Base-by-base conservation (phyloP, 2,329 filamentous ascomycete genomes). In the Epichloe festucae region DNA sequence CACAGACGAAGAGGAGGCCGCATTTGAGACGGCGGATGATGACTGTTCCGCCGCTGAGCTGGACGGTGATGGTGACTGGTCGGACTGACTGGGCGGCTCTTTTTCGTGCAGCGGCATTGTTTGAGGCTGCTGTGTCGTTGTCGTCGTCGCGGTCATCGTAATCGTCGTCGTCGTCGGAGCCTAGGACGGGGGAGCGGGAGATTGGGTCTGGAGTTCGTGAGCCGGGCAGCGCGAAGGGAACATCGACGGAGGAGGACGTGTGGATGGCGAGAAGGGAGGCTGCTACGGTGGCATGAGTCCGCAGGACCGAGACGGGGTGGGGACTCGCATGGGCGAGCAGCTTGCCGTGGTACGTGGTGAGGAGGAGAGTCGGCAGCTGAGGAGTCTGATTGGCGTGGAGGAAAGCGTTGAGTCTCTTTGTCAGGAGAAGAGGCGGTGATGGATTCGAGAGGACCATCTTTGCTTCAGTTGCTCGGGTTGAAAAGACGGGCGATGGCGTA, bases 281-380 rank as follows among this genome's bases (percentile, higher is more conserved):
- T 42, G 81, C 81, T 54, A 84, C 77, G 53, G 80, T 83, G 58
- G 77, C 78, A 63, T 83, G 79, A 10, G 77, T 79, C 59, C 81
- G 79, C 40, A 84, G 74, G 19, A 73, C 69, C 54, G 74, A 68
- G 57, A 81, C 77, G 47, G 79, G 70, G 44, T 78, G 70, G 2
- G 72, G 66, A 48, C 77, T 78, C 40, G 79, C 76, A 63, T 81
- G 79, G 52, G 80, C 77, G 57, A 84, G 78, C 38, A 84, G 75
- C 63, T 81, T 81, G 58, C 81, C 81, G 40, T 77, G 75, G 1
- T 75, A 70, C 3, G 78, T 80, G 46, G 78, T 76, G 44, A 84
- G 71, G 54, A 82, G 73, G 51, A 79, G 73, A 3, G 79, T 80
- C 54, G 78, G 78, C 35, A 84, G 70, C 54, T 75, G 70, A 4